Evolutionary conservation across 805 yeast species (phyloP).

Genomic region (Kregervanrija pseudodelftensis): DNA sequence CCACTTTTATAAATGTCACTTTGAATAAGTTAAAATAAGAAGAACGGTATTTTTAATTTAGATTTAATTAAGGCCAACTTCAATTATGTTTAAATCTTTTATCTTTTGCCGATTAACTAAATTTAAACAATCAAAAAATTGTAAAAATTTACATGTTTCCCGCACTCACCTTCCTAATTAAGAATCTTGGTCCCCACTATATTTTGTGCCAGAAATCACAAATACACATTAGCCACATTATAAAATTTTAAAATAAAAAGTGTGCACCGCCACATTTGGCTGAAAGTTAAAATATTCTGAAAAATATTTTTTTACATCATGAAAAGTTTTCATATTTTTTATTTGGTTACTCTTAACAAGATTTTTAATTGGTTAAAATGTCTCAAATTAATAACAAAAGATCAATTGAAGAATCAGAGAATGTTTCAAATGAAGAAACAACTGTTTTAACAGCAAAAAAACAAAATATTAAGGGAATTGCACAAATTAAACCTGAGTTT

Average conservation of each 20-base stretch:
- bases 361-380: neutral
- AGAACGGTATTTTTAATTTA: no score
- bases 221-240: neutral
- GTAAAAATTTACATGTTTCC: no score
- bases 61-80: no score
- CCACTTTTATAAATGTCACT: no score
- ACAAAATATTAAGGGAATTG: slow-evolving; percentile 46
- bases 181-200: neutral
- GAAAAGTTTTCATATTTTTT: neutral
- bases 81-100: no score
- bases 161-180: neutral
- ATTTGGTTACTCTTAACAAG: neutral
- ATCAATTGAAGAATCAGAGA: neutral
- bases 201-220: neutral
- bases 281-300: no score
- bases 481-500: slow-evolving; percentile 69
- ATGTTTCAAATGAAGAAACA: neutral
- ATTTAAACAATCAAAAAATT: no score
- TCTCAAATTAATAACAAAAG: slow-evolving; percentile 1
- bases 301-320: no score
- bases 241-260: neutral
- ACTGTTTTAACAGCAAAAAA: neutral
- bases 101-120: no score
- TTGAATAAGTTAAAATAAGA: no score
- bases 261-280: no score